These are phyloP conservation scores for Cyberlindnera xishuangbannaensis DNA, from an alignment of 805 yeast genomes.

Conservation along the genomic window DNA sequence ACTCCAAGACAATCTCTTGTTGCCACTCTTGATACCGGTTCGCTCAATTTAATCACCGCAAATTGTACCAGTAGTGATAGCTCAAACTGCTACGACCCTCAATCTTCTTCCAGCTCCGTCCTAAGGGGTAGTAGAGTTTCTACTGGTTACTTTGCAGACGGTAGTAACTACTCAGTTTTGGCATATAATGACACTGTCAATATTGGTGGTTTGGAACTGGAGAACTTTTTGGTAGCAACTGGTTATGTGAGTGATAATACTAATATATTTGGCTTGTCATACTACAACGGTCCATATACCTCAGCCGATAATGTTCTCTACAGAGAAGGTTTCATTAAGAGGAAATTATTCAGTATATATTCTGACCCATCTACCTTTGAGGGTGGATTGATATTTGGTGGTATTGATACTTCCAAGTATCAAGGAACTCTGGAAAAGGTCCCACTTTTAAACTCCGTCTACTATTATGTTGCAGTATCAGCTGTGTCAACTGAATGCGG, in stretches of 20 bases:
- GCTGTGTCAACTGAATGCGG: slow-evolving; percentile 16
- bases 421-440: slow-evolving; percentile 12
- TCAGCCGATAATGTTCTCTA: slow-evolving; percentile 4
- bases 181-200: slow-evolving; percentile 9
- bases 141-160: slow-evolving; percentile 10
- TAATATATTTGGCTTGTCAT: slow-evolving; percentile 14
- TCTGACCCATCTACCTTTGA: slow-evolving; percentile 1
- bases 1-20: slow-evolving; percentile 13
- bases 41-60: slow-evolving; percentile 7
- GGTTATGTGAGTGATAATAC: slow-evolving; percentile 4
- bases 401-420: slow-evolving; percentile 16
- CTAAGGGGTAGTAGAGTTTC: not conserved
- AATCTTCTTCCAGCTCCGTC: slow-evolving; percentile 4
- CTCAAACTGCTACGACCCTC: slow-evolving; percentile 8
- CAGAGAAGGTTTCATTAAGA: slow-evolving; percentile 3
- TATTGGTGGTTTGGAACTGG: slow-evolving; percentile 6
- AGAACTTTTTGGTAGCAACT: slow-evolving; percentile 3
- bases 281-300: not conserved
- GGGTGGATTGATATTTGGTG: slow-evolving; percentile 21
- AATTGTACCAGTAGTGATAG: slow-evolving; percentile 2
- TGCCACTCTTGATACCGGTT: slow-evolving; percentile 19
- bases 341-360: slow-evolving; percentile 12
- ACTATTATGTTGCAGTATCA: slow-evolving; percentile 6
- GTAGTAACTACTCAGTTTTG: slow-evolving; percentile 4
- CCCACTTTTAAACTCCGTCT: slow-evolving; percentile 1